These are phyloP conservation scores for Penicillium verhagenii DNA, from an alignment of 495 filamentous ascomycete species.

Conservation along the genomic window DNA sequence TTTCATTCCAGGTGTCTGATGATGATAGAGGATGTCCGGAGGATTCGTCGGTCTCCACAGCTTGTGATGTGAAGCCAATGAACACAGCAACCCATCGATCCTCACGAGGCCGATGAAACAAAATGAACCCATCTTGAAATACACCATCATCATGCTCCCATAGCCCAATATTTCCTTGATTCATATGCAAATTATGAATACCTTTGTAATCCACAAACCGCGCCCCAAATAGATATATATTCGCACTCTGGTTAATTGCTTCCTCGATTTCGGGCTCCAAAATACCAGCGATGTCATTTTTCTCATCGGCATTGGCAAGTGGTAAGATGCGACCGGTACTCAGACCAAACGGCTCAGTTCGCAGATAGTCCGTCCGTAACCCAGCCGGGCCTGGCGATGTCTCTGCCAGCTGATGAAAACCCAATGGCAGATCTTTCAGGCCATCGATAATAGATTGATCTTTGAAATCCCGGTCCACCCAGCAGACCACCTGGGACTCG, in stretches of 20 bases:
- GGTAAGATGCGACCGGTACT: background rate
- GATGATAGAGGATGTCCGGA: no score
- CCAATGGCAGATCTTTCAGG: background rate
- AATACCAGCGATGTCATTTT: background rate
- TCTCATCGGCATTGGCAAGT: no score
- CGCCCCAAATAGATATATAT: background rate
- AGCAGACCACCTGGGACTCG: constrained; percentile 28
- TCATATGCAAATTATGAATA: background rate
- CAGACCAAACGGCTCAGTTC: background rate
- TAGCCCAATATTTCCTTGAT: background rate
- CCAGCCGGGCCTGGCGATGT: background rate
- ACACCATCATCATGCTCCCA: constrained; percentile 31
- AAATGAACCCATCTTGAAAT: constrained; percentile 35
- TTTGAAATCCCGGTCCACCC: constrained; percentile 23
- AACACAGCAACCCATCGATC: constrained; percentile 36
- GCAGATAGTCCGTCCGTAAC: background rate
- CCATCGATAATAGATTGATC: background rate
- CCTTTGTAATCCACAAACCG: background rate
- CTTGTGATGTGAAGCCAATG: constrained; percentile 34
- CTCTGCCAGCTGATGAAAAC: background rate
- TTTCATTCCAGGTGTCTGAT: no score
- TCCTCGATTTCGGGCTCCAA: background rate
- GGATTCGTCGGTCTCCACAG: constrained; percentile 30
- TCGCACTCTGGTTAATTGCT: background rate
- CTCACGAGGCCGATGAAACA: constrained; percentile 26